Percentiles rank a stretch among this genome's conserved stretches.
Conservation (phyloP, 1,139 yeast species). For the Candida pseudoviswanathii region DNA sequence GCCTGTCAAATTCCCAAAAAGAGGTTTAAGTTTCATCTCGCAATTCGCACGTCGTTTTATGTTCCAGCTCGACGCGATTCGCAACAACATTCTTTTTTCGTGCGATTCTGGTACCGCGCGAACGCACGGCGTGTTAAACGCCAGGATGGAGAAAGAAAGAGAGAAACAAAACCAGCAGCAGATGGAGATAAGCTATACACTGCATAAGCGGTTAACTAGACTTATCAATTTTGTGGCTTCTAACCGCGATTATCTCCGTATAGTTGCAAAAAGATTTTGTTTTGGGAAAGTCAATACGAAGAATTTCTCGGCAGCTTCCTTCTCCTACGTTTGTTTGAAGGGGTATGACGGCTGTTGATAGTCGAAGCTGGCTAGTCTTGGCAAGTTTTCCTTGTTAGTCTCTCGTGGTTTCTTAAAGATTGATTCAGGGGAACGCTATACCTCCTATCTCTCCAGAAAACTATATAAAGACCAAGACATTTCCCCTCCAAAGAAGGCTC, state of each 20-base stretch:
- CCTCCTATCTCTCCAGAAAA: not conserved
- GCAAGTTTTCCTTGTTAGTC: not conserved
- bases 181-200: not conserved
- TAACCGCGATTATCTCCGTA: not conserved
- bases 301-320: not conserved
- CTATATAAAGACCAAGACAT: not conserved
- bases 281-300: not conserved
- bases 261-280: not conserved
- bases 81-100: not conserved
- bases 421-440: not conserved
- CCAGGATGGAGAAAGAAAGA: not conserved
- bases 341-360: not conserved
- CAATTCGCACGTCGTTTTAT: not conserved
- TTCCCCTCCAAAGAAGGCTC: not conserved
- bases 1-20: not conserved
- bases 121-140: not conserved
- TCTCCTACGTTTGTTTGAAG: not conserved
- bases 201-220: not conserved
- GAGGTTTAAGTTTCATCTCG: constrained; percentile 1
- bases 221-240: too few species aligned
- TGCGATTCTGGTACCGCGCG: not conserved
- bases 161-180: not conserved
- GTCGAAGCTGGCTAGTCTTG: not conserved
- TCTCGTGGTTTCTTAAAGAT: too few species aligned
- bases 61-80: not conserved